Conservation (phyloP, 2,329 filamentous ascomycete genomes). For the Lasiodiplodia citricola region DNA sequence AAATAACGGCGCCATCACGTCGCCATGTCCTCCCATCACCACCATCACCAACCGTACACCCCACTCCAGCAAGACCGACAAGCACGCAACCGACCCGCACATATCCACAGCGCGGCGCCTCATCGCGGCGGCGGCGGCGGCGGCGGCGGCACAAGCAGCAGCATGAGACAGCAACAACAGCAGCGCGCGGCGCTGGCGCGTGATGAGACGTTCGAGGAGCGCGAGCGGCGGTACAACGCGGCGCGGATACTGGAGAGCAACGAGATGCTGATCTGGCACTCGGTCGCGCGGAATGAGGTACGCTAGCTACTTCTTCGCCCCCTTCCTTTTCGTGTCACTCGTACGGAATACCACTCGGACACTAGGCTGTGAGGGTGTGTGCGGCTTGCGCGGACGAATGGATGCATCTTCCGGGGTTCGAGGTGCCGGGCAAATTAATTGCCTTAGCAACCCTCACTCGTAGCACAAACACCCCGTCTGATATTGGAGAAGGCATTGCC, state of each 20-base stretch:
- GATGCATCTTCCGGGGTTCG: not conserved
- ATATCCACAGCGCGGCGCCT: constrained; percentile 24
- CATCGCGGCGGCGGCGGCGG: not conserved
- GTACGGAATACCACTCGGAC: not conserved
- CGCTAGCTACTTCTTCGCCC: constrained; percentile 5
- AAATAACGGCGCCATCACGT: not conserved
- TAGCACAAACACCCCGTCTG: too few relatives aligned
- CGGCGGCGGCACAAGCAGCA: not conserved
- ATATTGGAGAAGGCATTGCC: too few relatives aligned
- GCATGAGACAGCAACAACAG: not conserved
- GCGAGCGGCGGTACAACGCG: constrained; percentile 39
- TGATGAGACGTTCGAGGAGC: constrained; percentile 37
- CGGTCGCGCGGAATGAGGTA: constrained; percentile 42
- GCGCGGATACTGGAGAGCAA: constrained; percentile 40
- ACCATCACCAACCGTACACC: constrained; percentile 28
- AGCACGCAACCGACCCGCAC: constrained; percentile 32
- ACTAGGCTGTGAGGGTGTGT: not conserved
- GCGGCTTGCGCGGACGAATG: not conserved
- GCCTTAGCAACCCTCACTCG: not conserved
- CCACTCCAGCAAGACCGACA: constrained; percentile 37
- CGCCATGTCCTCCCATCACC: not conserved
- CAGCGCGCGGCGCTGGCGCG: constrained; percentile 10
- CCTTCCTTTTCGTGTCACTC: not conserved
- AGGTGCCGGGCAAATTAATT: not conserved
- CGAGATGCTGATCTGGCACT: constrained; percentile 46